Conservation (phyloP, 495 filamentous ascomycete species). For the Trichodelitschia bisporula region DNA sequence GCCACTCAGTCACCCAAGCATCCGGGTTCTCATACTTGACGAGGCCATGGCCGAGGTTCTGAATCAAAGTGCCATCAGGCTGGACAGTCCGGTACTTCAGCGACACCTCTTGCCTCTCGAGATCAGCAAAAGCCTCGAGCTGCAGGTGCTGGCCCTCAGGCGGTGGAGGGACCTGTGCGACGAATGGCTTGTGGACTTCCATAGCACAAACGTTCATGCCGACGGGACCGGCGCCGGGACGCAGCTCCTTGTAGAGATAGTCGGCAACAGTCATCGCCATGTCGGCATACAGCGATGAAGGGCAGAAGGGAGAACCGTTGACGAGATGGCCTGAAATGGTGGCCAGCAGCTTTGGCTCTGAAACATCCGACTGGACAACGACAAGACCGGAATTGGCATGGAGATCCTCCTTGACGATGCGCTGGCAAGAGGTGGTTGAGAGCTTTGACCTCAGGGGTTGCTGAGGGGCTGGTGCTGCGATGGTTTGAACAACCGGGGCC, state of each 20-base stretch:
- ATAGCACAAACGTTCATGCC: conserved; percentile 19
- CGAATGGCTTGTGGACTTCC: conserved; percentile 18
- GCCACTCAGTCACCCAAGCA: conserved; percentile 17
- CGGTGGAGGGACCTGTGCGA: conserved; percentile 15
- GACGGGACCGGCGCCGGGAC: conserved; percentile 13
- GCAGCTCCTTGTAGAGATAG: conserved; percentile 20
- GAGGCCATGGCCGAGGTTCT: conserved; percentile 15
- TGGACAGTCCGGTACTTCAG: conserved; percentile 17
- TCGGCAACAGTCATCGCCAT: conserved; percentile 24
- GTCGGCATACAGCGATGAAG: conserved; percentile 23
- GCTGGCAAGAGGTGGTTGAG: conserved; percentile 19
- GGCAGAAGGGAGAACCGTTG: conserved; percentile 19
- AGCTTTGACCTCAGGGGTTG: conserved; percentile 10
- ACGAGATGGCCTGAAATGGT: conserved; percentile 19
- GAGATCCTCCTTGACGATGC: conserved; percentile 16
- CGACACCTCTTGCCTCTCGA: conserved; percentile 12
- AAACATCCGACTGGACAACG: conserved; percentile 16
- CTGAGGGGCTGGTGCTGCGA: conserved; percentile 8
- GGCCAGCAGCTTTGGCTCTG: conserved; percentile 15
- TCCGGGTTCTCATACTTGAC: conserved; percentile 18
- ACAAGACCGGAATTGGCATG: conserved; percentile 15
- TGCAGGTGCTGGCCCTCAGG: conserved; percentile 17
- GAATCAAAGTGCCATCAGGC: conserved; percentile 15
- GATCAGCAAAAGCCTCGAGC: conserved; percentile 19
- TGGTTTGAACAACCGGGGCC: conserved; percentile 10